phyloP scores from a whole-genome alignment of 768 basidiomycete genomes.

The Gloeopeniophorella convolvens region DNA sequence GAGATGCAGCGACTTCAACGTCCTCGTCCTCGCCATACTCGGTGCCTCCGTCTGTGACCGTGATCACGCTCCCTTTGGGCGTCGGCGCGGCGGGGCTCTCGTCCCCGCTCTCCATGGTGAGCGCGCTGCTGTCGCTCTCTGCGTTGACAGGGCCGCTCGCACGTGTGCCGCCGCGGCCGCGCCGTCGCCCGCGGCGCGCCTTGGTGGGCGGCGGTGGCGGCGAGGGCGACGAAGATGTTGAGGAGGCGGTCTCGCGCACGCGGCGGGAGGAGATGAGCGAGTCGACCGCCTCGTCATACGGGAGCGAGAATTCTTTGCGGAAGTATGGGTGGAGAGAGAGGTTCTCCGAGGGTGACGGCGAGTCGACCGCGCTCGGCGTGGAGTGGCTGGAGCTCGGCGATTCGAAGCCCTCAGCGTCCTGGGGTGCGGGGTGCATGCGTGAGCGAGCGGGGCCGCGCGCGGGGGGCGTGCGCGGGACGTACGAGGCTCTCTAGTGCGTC shows the following conservation, averaged over 20 bases:
- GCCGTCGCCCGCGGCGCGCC: conserved; percentile 37
- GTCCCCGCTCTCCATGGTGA: conserved; percentile 79
- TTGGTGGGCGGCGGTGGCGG: conserved; percentile 39
- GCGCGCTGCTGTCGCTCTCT: conserved; percentile 78
- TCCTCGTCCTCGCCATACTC: conserved; percentile 64
- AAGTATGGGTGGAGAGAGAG: conserved; percentile 67
- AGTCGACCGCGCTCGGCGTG: conserved; percentile 46
- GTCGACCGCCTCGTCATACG: conserved; percentile 55
- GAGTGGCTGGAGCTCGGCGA: conserved; percentile 33
- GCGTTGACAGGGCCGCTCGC: conserved; percentile 72
- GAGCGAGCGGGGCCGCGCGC: not conserved
- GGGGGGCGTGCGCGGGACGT: conserved; percentile 32
- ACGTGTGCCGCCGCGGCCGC: conserved; percentile 36
- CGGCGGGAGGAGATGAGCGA: conserved; percentile 55
- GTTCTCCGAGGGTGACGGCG: conserved; percentile 66
- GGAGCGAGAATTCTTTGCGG: conserved; percentile 58
- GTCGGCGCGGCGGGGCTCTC: conserved; percentile 56
- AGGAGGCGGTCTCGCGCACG: conserved; percentile 54
- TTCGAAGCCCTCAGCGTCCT: conserved; percentile 30
- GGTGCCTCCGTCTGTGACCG: conserved; percentile 64
- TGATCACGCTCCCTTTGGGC: conserved; percentile 59
- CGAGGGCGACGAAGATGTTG: conserved; percentile 47
- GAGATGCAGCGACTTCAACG: conserved; percentile 32
- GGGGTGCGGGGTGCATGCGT: not conserved
- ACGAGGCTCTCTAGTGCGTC: conserved; percentile 69